Conservation (phyloP, 495 filamentous ascomycete genomes). For the Daldinia grandis region DNA sequence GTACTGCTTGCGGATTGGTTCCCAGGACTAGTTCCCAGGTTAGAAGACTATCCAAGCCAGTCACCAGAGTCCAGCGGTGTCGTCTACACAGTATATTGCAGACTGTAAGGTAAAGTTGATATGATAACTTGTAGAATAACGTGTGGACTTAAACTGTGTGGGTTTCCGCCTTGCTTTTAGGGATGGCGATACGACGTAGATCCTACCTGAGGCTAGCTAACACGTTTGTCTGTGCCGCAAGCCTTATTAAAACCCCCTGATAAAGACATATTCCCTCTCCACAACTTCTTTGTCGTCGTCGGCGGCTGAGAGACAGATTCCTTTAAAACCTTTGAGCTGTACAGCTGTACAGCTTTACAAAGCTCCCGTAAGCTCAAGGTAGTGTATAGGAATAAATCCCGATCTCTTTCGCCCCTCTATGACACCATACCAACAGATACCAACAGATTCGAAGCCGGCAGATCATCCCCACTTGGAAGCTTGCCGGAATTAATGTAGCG, state of each 20-base stretch:
- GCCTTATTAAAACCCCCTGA: neutral
- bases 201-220: constrained; percentile 28
- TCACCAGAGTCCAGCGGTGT: constrained; percentile 9
- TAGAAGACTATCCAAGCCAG: constrained; percentile 7
- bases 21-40: constrained; percentile 22
- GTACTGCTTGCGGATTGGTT: constrained; percentile 31
- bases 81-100: neutral
- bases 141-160: constrained; percentile 37
- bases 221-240: constrained; percentile 7
- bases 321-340: neutral
- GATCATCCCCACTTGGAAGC: constrained; percentile 32
- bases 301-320: neutral
- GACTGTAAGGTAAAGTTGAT: too few species aligned
- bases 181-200: constrained; percentile 25
- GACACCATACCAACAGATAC: constrained; percentile 14
- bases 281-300: neutral
- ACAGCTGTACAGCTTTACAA: neutral
- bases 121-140: constrained; percentile 9
- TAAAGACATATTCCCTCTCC: neutral
- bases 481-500: constrained; percentile 39
- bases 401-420: constrained; percentile 5
- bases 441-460: constrained; percentile 17
- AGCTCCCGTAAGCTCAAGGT: neutral
- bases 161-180: constrained; percentile 38
- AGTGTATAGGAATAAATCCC: constrained; percentile 3